Evolutionary conservation across 2,329 filamentous ascomycete species (phyloP), one percentile per base, ranked within the genome.

Genomic region (Ophiostoma novo-ulmi): DNA sequence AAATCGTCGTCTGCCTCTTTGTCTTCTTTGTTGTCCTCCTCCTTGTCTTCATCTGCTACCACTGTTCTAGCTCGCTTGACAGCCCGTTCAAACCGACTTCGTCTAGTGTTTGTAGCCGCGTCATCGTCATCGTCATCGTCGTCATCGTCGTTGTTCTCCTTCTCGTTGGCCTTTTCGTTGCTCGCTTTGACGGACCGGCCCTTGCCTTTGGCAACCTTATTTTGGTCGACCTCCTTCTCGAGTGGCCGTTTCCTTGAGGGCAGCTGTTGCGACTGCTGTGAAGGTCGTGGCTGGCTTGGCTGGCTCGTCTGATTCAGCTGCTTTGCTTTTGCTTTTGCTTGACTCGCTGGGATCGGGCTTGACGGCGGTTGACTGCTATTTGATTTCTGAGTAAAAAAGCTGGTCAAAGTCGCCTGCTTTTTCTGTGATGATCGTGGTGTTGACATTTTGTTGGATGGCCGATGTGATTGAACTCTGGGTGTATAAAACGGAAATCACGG

Each of bases 401-500:
- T 94, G 3, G 92, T 95, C 73, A 97, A 89, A 0, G 92, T 92
- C 74, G 90, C 87, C 77, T 97, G 92, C 76, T 90, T 91, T 79
- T 90, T 91, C 70, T 78, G 81, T 38, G 80, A 75, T 0, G 81
- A 74, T 69, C 82, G 82, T 0, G 82, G 72, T 17, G 79, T 76
- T 36, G 70, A 67, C 65, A 67, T 67, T 6, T 8, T 67, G 65
- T 35, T 11, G 5, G 35, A 22, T 63, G 11, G 26, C 5, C 22
- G 22, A 26, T 58, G 7, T 58, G 17, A 26, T 17, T 14, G 1
- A 7, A 48, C 1, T 48, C 17, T 48, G 44, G 17, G 17, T 8
- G 44, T 48, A 20, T n/a, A 20, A 20, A 7, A 48, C 17, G 5
- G 7, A 48, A 20, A 48, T 20, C 5, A 58, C 4, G 1, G n/a